Evolutionary conservation across 345 rosid species (phyloP).

Genomic region (Anastatica hierochuntica): DNA sequence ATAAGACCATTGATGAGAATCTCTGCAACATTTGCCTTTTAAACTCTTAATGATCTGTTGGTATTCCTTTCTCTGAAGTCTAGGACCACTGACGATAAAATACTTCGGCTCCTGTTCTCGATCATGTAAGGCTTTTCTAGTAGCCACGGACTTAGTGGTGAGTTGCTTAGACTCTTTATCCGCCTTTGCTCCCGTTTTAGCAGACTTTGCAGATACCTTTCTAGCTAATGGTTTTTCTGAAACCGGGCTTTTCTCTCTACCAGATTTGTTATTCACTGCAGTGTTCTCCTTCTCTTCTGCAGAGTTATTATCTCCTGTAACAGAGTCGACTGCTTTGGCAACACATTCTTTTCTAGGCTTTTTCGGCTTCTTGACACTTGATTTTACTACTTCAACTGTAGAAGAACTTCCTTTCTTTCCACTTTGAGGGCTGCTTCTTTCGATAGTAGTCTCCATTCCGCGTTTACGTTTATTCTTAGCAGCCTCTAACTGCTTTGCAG

Average conservation of each 20-base stretch:
- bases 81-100: conserved; percentile 69
- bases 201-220: conserved; percentile 19
- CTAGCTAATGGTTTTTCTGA: conserved; percentile 11
- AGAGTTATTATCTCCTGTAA: conserved; percentile 12
- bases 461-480: conserved; percentile 11
- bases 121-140: conserved; percentile 14
- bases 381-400: conserved; percentile 25
- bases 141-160: conserved; percentile 13
- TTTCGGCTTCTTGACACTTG: conserved; percentile 13
- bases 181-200: conserved; percentile 14
- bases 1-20: conserved; percentile 96
- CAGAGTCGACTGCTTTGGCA: not conserved
- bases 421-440: conserved; percentile 10
- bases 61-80: conserved; percentile 59
- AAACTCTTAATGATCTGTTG: conserved; percentile 53
- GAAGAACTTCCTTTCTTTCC: conserved; percentile 22
- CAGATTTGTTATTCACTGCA: conserved; percentile 18
- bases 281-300: conserved; percentile 41
- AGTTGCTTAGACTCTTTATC: conserved; percentile 21
- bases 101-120: conserved; percentile 32
- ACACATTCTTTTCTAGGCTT: conserved; percentile 17
- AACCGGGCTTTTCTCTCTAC: conserved; percentile 14
- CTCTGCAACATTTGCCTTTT: conserved; percentile 70
- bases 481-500: not conserved
- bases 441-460: conserved; percentile 8